Evolutionary conservation across 164 flowering plant species (phyloP), one percentile per base, ranked within the genome.

Genomic region (Magnolia kwangsiensis): DNA sequence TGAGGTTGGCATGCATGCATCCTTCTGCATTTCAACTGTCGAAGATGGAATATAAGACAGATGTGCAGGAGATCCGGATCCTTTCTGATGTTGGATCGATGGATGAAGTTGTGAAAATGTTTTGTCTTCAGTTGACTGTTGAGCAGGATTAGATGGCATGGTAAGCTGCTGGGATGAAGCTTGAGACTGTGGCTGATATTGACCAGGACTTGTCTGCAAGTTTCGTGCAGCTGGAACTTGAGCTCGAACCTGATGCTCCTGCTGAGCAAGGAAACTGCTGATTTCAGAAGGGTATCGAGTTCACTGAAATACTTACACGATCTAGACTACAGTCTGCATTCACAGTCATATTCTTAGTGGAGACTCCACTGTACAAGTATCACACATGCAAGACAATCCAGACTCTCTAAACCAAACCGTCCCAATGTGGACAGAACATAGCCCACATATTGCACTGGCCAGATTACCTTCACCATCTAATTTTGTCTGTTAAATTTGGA

Each of bases 161-260:
- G 81, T 84, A 58, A 64, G 83, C 77, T 85, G 90, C 75, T 81
- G 86, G 11, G 67, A 80, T 72, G 89, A 74, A 77, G 86, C 76
- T 76, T 81, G 90, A 51, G 91, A 69, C 76, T 80, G 85, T 77
- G 75, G 76, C 72, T 80, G 87, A 45, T 69, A 78, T 66, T 82
- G 88, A 59, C 76, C 78, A 66, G 83, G 66, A 72, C 76, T 78
- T 19, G 74, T 29, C 84, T 88, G 91, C 8, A 84, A 72, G 73
- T 75, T 82, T 27, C 80, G 73, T 24, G 81, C 69, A 85, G 74
- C 80, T 80, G 82, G 85, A 63, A 16, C 76, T 67, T 80, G 82
- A 76, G 80, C 64, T 51, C 73, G 61, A 55, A 55, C 61, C 3
- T 55, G 75, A 63, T 80, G 66, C 67, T 75, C 51, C 55, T 68